phyloP scores from a whole-genome alignment of 805 yeast genomes.

The Spathaspora gorwiae region DNA sequence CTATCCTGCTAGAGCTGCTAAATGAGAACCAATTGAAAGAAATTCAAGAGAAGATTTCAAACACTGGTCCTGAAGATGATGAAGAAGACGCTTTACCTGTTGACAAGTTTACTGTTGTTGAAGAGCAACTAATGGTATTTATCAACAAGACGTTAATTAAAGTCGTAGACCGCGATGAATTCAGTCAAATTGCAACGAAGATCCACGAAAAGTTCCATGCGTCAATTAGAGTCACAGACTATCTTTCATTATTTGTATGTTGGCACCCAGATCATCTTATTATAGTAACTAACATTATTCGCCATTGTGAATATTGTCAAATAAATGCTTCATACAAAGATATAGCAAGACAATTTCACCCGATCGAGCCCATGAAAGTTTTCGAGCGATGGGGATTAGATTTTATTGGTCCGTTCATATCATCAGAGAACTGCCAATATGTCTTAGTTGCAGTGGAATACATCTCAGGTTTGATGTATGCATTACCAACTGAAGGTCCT shows the following conservation, averaged over 20 bases:
- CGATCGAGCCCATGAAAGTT: neutral
- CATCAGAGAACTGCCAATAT: neutral
- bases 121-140: neutral
- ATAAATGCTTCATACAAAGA: neutral
- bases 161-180: neutral
- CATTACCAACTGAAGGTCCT: neutral
- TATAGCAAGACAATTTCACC: neutral
- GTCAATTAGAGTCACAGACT: neutral
- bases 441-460: conserved; percentile 1
- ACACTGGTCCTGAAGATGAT: too few relatives aligned
- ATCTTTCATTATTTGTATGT: neutral
- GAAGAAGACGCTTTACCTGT: neutral
- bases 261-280: neutral
- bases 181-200: neutral
- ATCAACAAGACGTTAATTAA: neutral
- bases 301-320: neutral
- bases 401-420: neutral
- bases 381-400: neutral
- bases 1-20: too few relatives aligned
- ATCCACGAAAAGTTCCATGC: neutral
- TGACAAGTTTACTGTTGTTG: neutral
- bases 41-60: too few relatives aligned
- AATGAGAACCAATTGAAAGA: too few relatives aligned
- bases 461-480: neutral
- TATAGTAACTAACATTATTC: neutral